A percentile compares a stretch with the other conserved stretches of the same genome.
These are phyloP conservation scores for Monsonia emarginata DNA, from an alignment of 441 rosid species.

Conservation along the genomic window DNA sequence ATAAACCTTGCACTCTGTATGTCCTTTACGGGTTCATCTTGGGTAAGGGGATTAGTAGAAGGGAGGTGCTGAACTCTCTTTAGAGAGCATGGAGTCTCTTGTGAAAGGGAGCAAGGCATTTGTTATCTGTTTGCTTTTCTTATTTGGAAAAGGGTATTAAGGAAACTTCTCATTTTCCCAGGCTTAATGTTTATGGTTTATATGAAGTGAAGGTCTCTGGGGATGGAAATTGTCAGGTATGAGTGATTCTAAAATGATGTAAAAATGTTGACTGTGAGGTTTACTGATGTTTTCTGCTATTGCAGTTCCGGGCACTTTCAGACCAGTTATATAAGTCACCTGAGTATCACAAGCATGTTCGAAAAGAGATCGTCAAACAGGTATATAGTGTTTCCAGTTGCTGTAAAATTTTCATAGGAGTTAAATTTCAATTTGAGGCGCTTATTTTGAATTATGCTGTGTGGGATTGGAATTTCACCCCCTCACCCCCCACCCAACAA, in stretches of 20 bases:
- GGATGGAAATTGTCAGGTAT: constrained; percentile 96
- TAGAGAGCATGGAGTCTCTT: not conserved
- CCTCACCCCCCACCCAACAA: not conserved
- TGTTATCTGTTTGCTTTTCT: not conserved
- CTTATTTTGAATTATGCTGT: not conserved
- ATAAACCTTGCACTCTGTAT: not conserved
- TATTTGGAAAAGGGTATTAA: constrained; percentile 9
- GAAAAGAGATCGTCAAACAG: constrained; percentile 80
- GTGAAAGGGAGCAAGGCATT: not conserved
- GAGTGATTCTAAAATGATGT: constrained; percentile 4
- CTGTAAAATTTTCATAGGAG: constrained; percentile 1
- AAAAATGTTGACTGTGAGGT: constrained; percentile 7
- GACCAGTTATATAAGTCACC: constrained; percentile 81
- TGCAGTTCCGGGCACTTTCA: constrained; percentile 88
- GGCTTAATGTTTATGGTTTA: constrained; percentile 69
- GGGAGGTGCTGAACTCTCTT: not conserved
- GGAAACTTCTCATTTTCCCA: constrained; percentile 22
- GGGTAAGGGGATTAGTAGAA: not conserved
- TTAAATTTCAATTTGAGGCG: constrained; percentile 1
- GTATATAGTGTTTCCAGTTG: constrained; percentile 25
- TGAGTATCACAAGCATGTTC: constrained; percentile 78
- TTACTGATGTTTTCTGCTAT: constrained; percentile 1
- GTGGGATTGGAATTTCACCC: not conserved
- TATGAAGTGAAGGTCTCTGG: constrained; percentile 84
- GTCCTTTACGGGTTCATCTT: not conserved